phyloP scores from a whole-genome alignment of 179 eudicot genomes.

The Pouteria campechiana region DNA sequence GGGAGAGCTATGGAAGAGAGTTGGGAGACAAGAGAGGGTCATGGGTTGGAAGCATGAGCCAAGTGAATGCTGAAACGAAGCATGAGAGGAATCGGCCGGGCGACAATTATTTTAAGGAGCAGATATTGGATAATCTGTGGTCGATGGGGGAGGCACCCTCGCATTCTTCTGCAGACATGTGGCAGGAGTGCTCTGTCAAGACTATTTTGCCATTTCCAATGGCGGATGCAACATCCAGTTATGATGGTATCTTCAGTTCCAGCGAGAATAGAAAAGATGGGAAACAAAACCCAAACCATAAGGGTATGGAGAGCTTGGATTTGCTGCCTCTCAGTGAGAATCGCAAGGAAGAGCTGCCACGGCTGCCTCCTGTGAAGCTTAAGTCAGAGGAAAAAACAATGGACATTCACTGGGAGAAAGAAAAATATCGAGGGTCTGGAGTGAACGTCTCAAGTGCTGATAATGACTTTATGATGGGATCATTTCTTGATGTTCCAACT shows the following conservation, averaged over 20 bases:
- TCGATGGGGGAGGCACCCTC: slow-evolving; percentile 33
- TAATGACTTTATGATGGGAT: slow-evolving; percentile 31
- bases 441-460: slow-evolving; percentile 25
- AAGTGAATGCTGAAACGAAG: slow-evolving; percentile 18
- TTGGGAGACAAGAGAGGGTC: slow-evolving; percentile 32
- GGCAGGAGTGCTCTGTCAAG: slow-evolving; percentile 66
- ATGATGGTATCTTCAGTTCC: slow-evolving; percentile 21
- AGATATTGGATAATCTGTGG: slow-evolving; percentile 32
- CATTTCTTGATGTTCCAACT: slow-evolving; percentile 49
- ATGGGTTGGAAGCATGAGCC: slow-evolving; percentile 47
- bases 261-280: too few relatives aligned
- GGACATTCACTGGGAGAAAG: slow-evolving; percentile 64
- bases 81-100: slow-evolving; percentile 18
- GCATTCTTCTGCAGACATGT: slow-evolving; percentile 31
- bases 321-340: too few relatives aligned
- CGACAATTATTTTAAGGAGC: slow-evolving; percentile 31
- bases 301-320: too few relatives aligned
- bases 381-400: slow-evolving; percentile 69
- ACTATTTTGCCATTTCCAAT: slow-evolving; percentile 67
- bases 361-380: slow-evolving; percentile 82
- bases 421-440: slow-evolving; percentile 35
- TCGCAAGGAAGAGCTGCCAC: slow-evolving; percentile 81
- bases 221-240: slow-evolving; percentile 36
- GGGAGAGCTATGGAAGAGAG: slow-evolving; percentile 14
- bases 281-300: too few relatives aligned